Base-by-base conservation (phyloP, 2,329 filamentous ascomycete species). In the Bipolaris sorokiniana region DNA sequence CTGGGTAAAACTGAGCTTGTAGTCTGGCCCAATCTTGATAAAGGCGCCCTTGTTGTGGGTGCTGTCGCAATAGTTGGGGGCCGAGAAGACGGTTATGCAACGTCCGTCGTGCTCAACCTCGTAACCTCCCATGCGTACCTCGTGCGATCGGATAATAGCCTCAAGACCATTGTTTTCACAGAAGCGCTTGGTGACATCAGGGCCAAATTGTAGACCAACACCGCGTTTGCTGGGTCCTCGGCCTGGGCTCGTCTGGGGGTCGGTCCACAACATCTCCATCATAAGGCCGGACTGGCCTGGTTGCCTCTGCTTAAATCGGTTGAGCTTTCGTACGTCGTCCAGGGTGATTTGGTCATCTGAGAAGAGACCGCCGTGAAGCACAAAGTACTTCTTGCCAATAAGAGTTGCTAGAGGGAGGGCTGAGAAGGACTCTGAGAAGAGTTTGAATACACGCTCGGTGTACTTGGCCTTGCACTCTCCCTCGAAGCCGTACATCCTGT, bases 261-360 rank as follows among this genome's bases (percentile, higher is more conserved):
- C 95, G 0, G 95, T 98, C 95, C 95, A 99, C 45, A 99, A 85
- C 95, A 99, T 99, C 79, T 99, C 95, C 95, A 99, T 99, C 95
- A 99, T 99, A 69, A 99, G 81, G 13, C 95, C 95, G 47, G 90
- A 81, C 77, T 99, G 95, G 31, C 95, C 95, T 2, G 95, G 94
- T 72, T 98, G 94, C 60, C 91, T 86, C 79, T 98, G 95, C 75
- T 86, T 88, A 79, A 97, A 93, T 64, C 94, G 85, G 78, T 98
- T 89, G 56, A 98, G 82, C 79, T 96, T 96, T 65, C 95, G 87
- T 66, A 99, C 96, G 73, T 99, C 94, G 66, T 98, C 91, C 50
- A 99, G 81, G 0, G 91, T 93, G 62, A 94, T 84, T 66, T 91
- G 95, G 78, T 99, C 95, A 73, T 98, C 90, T 1, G 94, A 98